These are phyloP conservation scores for Cladorrhinum sp. DNA, from an alignment of 2,329 filamentous ascomycete species.

Conservation along the genomic window DNA sequence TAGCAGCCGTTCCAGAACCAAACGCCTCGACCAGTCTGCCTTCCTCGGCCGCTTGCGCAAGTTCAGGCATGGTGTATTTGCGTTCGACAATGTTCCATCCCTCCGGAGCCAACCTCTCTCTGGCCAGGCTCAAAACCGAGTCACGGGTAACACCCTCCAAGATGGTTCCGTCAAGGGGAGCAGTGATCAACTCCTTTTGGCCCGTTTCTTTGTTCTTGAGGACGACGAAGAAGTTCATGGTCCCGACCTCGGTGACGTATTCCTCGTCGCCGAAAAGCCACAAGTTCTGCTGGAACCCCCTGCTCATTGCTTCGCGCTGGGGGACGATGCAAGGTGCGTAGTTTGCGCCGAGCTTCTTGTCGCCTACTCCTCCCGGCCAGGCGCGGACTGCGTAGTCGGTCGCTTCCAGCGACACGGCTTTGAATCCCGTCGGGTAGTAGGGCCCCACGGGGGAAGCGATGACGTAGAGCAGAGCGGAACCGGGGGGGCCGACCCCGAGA, in stretches of 20 bases:
- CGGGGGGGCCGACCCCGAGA: conserved; percentile 87
- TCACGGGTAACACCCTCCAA: conserved; percentile 92
- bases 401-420: conserved; percentile 90
- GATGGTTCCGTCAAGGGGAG: conserved; percentile 93
- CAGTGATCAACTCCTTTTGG: conserved; percentile 89
- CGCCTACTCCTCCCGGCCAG: conserved; percentile 95
- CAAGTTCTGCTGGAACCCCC: conserved; percentile 96
- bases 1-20: conserved; percentile 87
- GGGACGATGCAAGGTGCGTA: conserved; percentile 99
- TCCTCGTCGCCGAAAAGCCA: conserved; percentile 97
- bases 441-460: conserved; percentile 96
- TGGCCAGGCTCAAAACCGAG: conserved; percentile 80
- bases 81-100: conserved; percentile 88
- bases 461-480: conserved; percentile 86
- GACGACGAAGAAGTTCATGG: conserved; percentile 96
- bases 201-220: conserved; percentile 83
- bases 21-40: conserved; percentile 91
- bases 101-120: conserved; percentile 76
- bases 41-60: conserved; percentile 76
- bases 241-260: conserved; percentile 94
- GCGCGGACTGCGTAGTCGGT: conserved; percentile 95
- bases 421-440: conserved; percentile 98
- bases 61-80: conserved; percentile 86
- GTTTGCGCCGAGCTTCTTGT: conserved; percentile 98
- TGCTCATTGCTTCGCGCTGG: conserved; percentile 83